phyloP scores from a whole-genome alignment of 2,329 filamentous ascomycete species.

The Fusarium domesticum region DNA sequence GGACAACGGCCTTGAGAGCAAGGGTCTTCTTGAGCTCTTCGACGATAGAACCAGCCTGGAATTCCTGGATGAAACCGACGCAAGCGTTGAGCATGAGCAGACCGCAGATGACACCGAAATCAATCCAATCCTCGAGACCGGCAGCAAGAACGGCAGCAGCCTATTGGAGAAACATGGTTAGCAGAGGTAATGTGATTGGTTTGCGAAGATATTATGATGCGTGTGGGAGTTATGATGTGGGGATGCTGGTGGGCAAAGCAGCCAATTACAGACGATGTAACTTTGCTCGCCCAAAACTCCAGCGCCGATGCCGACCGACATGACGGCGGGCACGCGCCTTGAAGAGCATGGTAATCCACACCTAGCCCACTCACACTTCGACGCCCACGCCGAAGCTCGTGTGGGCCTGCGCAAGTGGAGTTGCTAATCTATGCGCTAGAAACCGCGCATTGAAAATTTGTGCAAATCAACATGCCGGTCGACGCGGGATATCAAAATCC shows the following conservation, averaged over 20 bases:
- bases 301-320: background rate
- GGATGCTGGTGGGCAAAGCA: slow-evolving; percentile 15
- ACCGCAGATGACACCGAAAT: slow-evolving; percentile 87
- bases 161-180: slow-evolving; percentile 38
- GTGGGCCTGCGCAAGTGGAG: slow-evolving; percentile 28
- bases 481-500: slow-evolving; percentile 13
- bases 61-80: slow-evolving; percentile 88
- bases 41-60: slow-evolving; percentile 84
- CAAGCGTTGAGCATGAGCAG: slow-evolving; percentile 78
- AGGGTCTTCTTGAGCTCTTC: slow-evolving; percentile 89
- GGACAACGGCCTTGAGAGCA: slow-evolving; percentile 80
- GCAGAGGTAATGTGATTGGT: slow-evolving; percentile 15
- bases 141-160: slow-evolving; percentile 76
- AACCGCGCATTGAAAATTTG: slow-evolving; percentile 22
- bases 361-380: slow-evolving; percentile 14
- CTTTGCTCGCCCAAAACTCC: background rate
- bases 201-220: slow-evolving; percentile 1
- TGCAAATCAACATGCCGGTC: slow-evolving; percentile 18
- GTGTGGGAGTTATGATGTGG: slow-evolving; percentile 6
- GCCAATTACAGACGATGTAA: slow-evolving; percentile 6
- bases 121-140: slow-evolving; percentile 84
- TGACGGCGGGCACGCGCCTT: background rate
- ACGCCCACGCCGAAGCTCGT: slow-evolving; percentile 27
- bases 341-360: slow-evolving; percentile 4
- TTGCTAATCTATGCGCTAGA: slow-evolving; percentile 33